Conservation (phyloP, 169 alveolate genomes). For the Plasmodium gonderi region DNA sequence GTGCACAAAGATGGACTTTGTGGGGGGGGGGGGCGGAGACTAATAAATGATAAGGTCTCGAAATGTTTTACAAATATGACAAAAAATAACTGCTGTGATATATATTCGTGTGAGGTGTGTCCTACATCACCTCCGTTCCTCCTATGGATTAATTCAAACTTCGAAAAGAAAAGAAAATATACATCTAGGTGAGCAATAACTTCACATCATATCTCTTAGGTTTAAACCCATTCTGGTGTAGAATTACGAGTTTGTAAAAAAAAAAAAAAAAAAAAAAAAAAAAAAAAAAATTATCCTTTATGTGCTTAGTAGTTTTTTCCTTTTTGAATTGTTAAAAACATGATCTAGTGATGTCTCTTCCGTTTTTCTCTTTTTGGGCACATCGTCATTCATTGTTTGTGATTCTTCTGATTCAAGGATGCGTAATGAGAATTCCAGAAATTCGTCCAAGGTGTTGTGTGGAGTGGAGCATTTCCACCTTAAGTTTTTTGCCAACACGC, state of each 20-base stretch:
- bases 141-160: background rate
- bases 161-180: background rate
- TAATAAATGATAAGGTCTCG: too few species aligned
- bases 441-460: conserved; percentile 43
- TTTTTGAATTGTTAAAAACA: conserved; percentile 5
- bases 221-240: background rate
- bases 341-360: background rate
- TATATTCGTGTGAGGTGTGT: too few species aligned
- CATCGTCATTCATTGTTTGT: background rate
- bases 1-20: too few species aligned
- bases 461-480: conserved; percentile 60
- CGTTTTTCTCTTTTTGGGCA: conserved; percentile 1
- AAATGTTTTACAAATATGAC: too few species aligned
- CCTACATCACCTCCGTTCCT: background rate
- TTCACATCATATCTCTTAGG: background rate
- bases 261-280: background rate
- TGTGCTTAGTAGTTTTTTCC: background rate
- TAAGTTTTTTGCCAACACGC: conserved; percentile 47
- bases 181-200: background rate
- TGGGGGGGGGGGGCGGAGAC: too few species aligned
- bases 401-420: background rate
- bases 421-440: conserved; percentile 19
- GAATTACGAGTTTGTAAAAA: too few species aligned
- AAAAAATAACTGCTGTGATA: too few species aligned
- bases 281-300: background rate